A percentile compares a stretch with the other conserved stretches of the same genome.
These are phyloP conservation scores for Didymella lethalis DNA, from an alignment of 2,329 filamentous ascomycete species.

Conservation along the genomic window DNA sequence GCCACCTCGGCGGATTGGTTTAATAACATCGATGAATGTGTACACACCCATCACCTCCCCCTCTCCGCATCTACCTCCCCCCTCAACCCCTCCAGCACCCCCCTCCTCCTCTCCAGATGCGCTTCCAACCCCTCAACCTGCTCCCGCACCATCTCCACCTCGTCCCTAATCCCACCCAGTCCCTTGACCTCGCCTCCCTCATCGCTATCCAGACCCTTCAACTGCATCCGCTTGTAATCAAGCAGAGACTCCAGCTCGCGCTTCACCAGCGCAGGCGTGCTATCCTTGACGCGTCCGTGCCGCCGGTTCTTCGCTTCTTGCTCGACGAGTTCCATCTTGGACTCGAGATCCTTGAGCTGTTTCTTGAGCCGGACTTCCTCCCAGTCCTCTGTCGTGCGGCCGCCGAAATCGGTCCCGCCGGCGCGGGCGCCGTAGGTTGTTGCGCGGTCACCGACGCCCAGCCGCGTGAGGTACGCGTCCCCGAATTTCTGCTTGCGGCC, in stretches of 20 bases:
- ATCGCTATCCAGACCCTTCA: conserved; percentile 77
- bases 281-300: conserved; percentile 68
- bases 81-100: conserved; percentile 77
- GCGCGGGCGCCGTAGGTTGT: conserved; percentile 70
- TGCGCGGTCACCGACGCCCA: conserved; percentile 78
- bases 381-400: conserved; percentile 89
- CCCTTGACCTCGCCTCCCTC: conserved; percentile 68
- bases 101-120: conserved; percentile 79
- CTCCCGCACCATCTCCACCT: conserved; percentile 89
- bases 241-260: conserved; percentile 91
- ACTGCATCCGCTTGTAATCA: conserved; percentile 88
- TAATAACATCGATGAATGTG: too few relatives aligned
- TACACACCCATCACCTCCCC: conserved; percentile 40
- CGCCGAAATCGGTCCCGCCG: conserved; percentile 87
- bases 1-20: too few relatives aligned
- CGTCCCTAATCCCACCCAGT: conserved; percentile 80
- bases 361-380: conserved; percentile 96
- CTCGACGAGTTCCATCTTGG: conserved; percentile 85
- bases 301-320: conserved; percentile 68
- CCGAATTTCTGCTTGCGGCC: conserved; percentile 97
- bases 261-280: conserved; percentile 90
- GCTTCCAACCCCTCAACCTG: conserved; percentile 90
- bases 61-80: conserved; percentile 89
- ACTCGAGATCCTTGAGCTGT: conserved; percentile 86
- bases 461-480: conserved; percentile 90